phyloP scores from a whole-genome alignment of 164 flowering plant species.

The Cinnamomum chago region DNA sequence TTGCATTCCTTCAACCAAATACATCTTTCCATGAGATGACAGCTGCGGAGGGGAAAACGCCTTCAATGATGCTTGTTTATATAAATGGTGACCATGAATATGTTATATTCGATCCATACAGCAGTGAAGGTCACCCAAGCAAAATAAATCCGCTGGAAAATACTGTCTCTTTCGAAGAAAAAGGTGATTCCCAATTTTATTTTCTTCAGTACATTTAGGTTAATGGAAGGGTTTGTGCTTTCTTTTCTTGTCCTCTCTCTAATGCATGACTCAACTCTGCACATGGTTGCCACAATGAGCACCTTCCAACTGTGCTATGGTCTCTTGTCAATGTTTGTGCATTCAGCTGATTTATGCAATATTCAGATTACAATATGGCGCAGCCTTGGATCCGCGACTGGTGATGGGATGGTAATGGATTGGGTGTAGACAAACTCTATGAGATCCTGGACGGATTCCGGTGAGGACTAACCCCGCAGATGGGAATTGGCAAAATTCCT shows the following conservation, averaged over 20 bases:
- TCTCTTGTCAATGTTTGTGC: no score
- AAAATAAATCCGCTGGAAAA: constrained; percentile 15
- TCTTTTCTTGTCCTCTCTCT: background rate
- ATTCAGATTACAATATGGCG: no score
- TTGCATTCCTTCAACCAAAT: constrained; percentile 49
- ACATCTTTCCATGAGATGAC: constrained; percentile 21
- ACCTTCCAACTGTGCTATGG: no score
- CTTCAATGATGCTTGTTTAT: constrained; percentile 49
- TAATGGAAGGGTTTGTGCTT: background rate
- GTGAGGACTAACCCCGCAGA: no score
- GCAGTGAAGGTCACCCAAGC: constrained; percentile 24
- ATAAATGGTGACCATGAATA: constrained; percentile 75
- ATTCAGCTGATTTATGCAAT: no score
- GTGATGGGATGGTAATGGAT: no score
- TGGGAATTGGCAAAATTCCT: no score
- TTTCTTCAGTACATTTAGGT: no score
- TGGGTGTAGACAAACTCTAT: no score
- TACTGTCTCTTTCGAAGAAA: constrained; percentile 36
- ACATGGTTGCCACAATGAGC: no score
- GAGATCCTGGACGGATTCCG: no score
- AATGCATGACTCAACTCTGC: background rate
- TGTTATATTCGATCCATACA: constrained; percentile 64
- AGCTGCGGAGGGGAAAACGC: constrained; percentile 22
- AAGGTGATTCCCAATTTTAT: constrained; percentile 35
- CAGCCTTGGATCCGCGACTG: no score